Percentiles rank a stretch among this genome's conserved stretches.
Conservation (phyloP, 345 rosid genomes). For the Salix purpurea region DNA sequence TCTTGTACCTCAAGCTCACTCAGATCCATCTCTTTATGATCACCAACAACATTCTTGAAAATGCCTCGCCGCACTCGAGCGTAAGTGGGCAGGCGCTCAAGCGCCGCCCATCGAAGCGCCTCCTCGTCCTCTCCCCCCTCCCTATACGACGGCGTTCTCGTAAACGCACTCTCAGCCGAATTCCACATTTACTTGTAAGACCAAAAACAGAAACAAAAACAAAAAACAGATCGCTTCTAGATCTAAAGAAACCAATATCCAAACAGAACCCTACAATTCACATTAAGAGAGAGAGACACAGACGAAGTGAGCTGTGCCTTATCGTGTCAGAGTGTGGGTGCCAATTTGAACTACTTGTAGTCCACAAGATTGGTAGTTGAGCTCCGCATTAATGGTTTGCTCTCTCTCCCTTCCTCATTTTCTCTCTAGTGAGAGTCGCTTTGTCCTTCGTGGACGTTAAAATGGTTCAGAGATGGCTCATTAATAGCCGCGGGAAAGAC, state of each 20-base stretch:
- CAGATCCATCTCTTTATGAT: constrained; percentile 58
- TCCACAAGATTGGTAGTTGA: constrained; percentile 40
- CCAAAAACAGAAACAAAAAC: background rate
- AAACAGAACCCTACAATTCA: background rate
- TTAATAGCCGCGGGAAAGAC: constrained; percentile 60
- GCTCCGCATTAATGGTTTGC: constrained; percentile 48
- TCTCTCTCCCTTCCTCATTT: background rate
- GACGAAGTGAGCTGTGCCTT: background rate
- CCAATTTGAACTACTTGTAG: background rate
- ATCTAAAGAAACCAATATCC: constrained; percentile 12
- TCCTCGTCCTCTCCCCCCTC: constrained; percentile 68
- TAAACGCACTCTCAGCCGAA: constrained; percentile 66
- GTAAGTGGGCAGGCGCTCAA: constrained; percentile 86
- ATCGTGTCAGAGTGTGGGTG: background rate
- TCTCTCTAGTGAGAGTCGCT: no score
- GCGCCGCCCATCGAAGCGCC: constrained; percentile 86
- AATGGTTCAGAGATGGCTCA: constrained; percentile 23
- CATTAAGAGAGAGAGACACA: background rate
- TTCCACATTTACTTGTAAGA: constrained; percentile 56
- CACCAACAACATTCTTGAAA: constrained; percentile 65
- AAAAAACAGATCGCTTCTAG: constrained; percentile 1
- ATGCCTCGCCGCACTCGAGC: constrained; percentile 67
- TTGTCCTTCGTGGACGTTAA: constrained; percentile 11
- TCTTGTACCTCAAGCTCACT: constrained; percentile 63
- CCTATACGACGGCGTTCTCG: constrained; percentile 59